Base-by-base conservation (phyloP, 257 asterid species). In the Solanum appendiculatum region DNA sequence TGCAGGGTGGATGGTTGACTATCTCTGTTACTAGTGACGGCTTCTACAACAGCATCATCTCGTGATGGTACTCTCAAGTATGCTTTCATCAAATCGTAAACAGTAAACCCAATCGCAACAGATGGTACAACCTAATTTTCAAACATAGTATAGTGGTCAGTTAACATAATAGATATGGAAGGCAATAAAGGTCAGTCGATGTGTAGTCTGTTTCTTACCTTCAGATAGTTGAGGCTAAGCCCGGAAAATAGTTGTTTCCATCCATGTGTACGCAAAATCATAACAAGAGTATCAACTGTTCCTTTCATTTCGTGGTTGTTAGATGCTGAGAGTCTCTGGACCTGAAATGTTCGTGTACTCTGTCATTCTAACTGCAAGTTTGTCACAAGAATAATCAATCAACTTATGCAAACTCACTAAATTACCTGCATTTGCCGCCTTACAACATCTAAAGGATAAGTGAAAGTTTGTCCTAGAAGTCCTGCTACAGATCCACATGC, bases 381-480 rank as follows among this genome's bases (percentile, higher is more conserved):
- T 23, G 14, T 8, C 51, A 8, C 42, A 33, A 70, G 40, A 69
- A 8, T 11, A 73, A n/a, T 37, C 5, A 36, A 36, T 6, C 4
- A 14, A 36, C 48, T 20, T 40, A 27, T n/a, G 18, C 51, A 27
- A 7, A 9, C 60, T 63, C 87, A 86, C 87, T 74, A 88, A 68
- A 37, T 86, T 89, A 96, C 99, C 98, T 96, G 99, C 99, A 96
- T 96, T 93, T 95, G 98, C 51, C 99, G 88, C 90, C 99, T 92
- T 39, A 94, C 98, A 13, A 96, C 99, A 68, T 96, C 98, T 40
- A 96, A 95, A 87, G 99, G 99, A 90, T 96, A 96, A 31, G 99
- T 96, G 92, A 95, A 90, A 75, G 99, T 96, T 91, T 96, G 99
- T 44, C 99, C 99, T 29, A 96, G 92, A 68, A 96, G 90, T 87